phyloP scores from a whole-genome alignment of 441 rosid species.

The Erodium trifolium region DNA sequence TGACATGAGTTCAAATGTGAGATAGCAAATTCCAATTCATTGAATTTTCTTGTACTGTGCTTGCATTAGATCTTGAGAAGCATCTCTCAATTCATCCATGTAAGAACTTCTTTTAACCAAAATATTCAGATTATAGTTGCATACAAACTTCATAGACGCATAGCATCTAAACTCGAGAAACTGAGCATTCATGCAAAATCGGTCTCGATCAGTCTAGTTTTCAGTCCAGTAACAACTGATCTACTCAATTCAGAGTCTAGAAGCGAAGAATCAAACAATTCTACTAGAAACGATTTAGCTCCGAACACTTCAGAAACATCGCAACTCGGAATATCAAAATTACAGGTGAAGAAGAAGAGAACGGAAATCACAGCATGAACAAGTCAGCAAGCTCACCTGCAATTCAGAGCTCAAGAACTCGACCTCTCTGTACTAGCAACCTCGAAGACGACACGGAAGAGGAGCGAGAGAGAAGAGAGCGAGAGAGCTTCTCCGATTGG shows the following conservation, averaged over 20 bases:
- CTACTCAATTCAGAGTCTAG: background rate
- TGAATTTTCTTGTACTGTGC: background rate
- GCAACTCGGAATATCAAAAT: background rate
- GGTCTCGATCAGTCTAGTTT: background rate
- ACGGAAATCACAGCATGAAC: background rate
- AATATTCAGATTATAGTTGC: background rate
- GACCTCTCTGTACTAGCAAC: conserved; percentile 10
- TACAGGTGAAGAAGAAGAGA: background rate
- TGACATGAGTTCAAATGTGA: no score
- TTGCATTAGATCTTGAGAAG: background rate
- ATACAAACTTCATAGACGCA: background rate
- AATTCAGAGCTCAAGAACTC: conserved; percentile 22
- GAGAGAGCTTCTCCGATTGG: background rate
- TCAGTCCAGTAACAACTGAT: background rate
- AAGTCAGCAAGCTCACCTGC: conserved; percentile 21
- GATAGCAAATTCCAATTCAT: no score
- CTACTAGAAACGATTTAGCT: background rate
- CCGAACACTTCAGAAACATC: background rate
- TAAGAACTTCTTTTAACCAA: background rate
- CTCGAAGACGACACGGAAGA: background rate
- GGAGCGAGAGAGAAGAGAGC: conserved; percentile 13
- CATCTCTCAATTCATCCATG: background rate
- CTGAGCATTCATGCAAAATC: conserved; percentile 1
- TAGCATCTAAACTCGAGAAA: background rate
- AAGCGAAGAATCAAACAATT: background rate